Evolutionary conservation across 2,329 filamentous ascomycete species (phyloP), one percentile per base, ranked within the genome.

Genomic region (Colletotrichum endophyticum): DNA sequence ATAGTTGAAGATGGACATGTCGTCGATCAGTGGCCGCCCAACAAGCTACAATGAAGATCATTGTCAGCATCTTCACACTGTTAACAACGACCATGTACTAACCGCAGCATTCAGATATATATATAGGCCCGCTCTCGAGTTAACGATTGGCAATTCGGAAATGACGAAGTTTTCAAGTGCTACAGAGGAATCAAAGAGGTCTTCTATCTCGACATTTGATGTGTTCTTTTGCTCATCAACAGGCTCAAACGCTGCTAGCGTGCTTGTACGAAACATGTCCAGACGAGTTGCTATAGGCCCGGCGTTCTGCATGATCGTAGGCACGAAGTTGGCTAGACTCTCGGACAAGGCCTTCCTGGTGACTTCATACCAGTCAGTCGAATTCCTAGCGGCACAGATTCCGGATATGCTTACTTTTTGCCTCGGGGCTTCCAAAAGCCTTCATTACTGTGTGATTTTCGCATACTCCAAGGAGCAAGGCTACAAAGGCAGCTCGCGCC

Each of bases 101-200:
- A 97, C 94, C 82, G 94, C 90, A 72, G 95, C 92, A 82, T 96
- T 97, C 11, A 98, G 87, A 83, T 96, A 97, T 8, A 98, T 89
- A 82, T 97, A 98, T 72, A 98, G 88, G 7, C 95, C 96, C 68
- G 95, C 94, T 83, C 95, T 91, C 5, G 95, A 95, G 79, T 95
- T 95, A 64, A 93, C 88, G 34, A 92, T 87, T 5, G 94, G 94
- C 12, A 96, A 85, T 66, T 98, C 95, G 30, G 89, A 83, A 13
- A 92, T 83, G 16, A 88, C 88, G 56, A 91, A 87, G 78, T 84
- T 90, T n/a, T 91, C 90, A 53, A 92, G 82, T 0, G 87, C 90
- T 72, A 93, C 87, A 6, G 88, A 87, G 27, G 90, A 89, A 80
- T 92, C 91, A 28, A 92, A 84, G 39, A 92, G 84, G 61, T 92